A percentile compares a stretch with the other conserved stretches of the same genome.
Evolutionary conservation across 768 basidiomycete species (phyloP).

Genomic region (Tephrocybe sp.): DNA sequence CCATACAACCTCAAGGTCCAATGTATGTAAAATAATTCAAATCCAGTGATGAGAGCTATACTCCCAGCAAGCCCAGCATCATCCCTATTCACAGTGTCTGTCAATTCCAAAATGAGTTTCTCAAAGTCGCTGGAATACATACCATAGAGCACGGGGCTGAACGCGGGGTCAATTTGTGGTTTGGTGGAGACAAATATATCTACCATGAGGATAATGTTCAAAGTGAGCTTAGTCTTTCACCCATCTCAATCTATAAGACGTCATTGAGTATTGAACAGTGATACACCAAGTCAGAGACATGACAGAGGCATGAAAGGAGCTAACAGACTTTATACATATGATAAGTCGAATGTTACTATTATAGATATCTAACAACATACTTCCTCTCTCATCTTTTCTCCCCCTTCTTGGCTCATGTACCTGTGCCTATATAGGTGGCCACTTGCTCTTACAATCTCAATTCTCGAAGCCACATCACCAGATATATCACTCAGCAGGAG

Average conservation of each 20-base stretch:
- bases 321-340: no score
- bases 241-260: no score
- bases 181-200: not conserved
- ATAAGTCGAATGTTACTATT: no score
- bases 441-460: conserved; percentile 7
- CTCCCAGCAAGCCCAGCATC: not conserved
- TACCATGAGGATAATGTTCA: not conserved
- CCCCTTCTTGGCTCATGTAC: not conserved
- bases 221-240: no score
- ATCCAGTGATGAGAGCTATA: not conserved
- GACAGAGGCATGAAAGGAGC: no score
- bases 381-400: no score
- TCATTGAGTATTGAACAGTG: no score
- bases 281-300: no score
- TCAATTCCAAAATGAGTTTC: not conserved
- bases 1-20: not conserved
- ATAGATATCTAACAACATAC: not conserved
- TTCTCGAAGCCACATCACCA: not conserved
- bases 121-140: not conserved
- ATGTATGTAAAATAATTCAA: not conserved
- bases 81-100: not conserved
- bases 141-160: not conserved
- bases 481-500: not conserved
- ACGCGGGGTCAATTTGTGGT: not conserved
- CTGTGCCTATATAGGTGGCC: not conserved